A percentile compares a stretch with the other conserved stretches of the same genome.
These are phyloP conservation scores for Lasiodiplodia citricola DNA, from an alignment of 2,329 filamentous ascomycete species.

Conservation along the genomic window DNA sequence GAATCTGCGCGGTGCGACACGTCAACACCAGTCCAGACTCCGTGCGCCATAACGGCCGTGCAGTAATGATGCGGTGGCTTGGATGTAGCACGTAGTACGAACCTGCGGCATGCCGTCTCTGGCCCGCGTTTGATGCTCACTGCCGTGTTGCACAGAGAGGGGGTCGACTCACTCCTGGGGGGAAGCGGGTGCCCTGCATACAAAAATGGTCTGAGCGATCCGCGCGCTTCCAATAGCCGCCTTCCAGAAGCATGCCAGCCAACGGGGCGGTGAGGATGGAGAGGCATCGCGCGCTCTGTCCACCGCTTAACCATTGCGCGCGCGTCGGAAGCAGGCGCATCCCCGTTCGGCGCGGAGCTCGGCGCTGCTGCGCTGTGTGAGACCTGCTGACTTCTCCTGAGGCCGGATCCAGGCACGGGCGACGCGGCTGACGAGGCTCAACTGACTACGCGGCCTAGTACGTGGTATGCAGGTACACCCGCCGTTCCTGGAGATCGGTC, in stretches of 20 bases:
- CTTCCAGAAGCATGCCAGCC: neutral
- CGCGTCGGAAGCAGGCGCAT: neutral
- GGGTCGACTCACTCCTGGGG: too few relatives aligned
- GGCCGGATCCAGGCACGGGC: neutral
- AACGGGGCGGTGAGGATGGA: conserved; percentile 16
- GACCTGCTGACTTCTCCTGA: conserved; percentile 9
- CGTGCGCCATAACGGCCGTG: conserved; percentile 1
- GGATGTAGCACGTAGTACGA: neutral
- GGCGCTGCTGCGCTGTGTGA: neutral
- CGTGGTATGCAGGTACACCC: neutral
- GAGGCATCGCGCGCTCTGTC: neutral
- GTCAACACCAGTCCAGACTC: conserved; percentile 10
- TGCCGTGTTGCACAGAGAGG: too few relatives aligned
- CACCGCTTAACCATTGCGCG: neutral
- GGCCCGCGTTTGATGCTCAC: conserved; percentile 8
- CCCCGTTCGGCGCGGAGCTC: conserved; percentile 1
- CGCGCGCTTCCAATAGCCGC: neutral
- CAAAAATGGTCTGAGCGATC: neutral
- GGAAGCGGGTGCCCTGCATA: neutral
- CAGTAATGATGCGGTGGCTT: conserved; percentile 3
- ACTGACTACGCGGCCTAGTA: neutral
- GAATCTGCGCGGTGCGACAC: conserved; percentile 10
- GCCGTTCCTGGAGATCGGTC: neutral
- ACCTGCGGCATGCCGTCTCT: neutral
- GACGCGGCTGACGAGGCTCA: neutral